These are phyloP conservation scores for Arxiozyma heterogenica DNA, from an alignment of 1,139 yeast genomes.

Conservation along the genomic window DNA sequence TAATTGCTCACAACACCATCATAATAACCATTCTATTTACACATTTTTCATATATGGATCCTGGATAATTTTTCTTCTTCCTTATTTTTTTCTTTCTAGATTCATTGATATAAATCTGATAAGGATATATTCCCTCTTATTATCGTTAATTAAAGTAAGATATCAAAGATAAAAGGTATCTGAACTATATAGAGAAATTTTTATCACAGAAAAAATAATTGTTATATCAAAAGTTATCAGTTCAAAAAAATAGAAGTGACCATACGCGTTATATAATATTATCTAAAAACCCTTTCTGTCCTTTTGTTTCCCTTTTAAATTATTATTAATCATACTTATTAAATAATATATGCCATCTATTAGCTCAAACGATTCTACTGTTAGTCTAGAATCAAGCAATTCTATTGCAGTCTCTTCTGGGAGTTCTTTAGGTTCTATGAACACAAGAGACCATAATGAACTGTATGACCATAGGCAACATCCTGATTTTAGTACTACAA, in stretches of 20 bases:
- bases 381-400: constrained; percentile 8
- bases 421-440: constrained; percentile 30
- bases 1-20: neutral
- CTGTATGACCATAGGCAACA: constrained; percentile 52
- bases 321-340: neutral
- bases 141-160: neutral
- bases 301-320: neutral
- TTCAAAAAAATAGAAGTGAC: neutral
- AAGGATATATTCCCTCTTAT: neutral
- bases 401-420: constrained; percentile 21
- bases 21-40: neutral
- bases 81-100: neutral
- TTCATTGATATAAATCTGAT: neutral
- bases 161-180: neutral
- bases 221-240: neutral
- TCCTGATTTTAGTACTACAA: constrained; percentile 28
- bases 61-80: neutral
- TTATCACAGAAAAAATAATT: neutral
- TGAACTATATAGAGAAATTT: neutral
- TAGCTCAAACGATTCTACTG: constrained; percentile 3
- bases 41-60: constrained; percentile 1
- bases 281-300: no score
- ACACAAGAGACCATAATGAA: constrained; percentile 36
- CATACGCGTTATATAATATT: no score
- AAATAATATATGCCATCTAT: constrained; percentile 3